phyloP scores from a whole-genome alignment of 352 stramenopile genomes.

The Globisporangium uncinulatum region DNA sequence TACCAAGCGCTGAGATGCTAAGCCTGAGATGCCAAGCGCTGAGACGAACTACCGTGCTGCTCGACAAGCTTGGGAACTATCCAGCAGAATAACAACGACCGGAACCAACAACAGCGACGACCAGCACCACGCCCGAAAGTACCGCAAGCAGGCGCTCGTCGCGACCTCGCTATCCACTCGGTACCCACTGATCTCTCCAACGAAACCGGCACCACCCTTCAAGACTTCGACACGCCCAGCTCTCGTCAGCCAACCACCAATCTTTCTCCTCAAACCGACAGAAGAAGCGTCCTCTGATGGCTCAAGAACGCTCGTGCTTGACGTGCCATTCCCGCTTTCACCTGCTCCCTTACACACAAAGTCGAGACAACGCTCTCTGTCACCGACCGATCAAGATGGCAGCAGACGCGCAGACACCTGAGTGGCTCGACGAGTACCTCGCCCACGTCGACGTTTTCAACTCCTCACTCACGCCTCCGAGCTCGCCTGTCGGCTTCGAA shows the following conservation, averaged over 20 bases:
- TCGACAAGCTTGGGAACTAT: too few relatives aligned
- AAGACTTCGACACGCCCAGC: not conserved
- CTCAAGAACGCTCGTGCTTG: not conserved
- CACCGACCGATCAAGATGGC: not conserved
- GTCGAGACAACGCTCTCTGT: not conserved
- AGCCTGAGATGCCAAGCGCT: too few relatives aligned
- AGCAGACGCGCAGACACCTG: not conserved
- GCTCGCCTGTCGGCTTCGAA: not conserved
- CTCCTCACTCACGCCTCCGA: not conserved
- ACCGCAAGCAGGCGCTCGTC: not conserved
- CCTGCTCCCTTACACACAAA: not conserved
- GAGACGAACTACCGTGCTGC: too few relatives aligned
- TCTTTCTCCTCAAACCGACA: not conserved
- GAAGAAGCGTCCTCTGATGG: too few relatives aligned
- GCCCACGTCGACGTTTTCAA: not conserved
- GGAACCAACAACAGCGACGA: not conserved
- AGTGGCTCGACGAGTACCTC: slow-evolving; percentile 2
- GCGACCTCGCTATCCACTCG: not conserved
- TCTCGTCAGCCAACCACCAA: not conserved
- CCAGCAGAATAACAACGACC: too few relatives aligned
- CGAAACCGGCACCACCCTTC: not conserved
- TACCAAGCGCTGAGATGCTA: too few relatives aligned
- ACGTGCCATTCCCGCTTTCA: not conserved
- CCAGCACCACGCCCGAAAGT: not conserved
- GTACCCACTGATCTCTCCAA: too few relatives aligned